These are phyloP conservation scores for Candida gorgasii DNA, from an alignment of 805 yeast genomes.

Conservation along the genomic window DNA sequence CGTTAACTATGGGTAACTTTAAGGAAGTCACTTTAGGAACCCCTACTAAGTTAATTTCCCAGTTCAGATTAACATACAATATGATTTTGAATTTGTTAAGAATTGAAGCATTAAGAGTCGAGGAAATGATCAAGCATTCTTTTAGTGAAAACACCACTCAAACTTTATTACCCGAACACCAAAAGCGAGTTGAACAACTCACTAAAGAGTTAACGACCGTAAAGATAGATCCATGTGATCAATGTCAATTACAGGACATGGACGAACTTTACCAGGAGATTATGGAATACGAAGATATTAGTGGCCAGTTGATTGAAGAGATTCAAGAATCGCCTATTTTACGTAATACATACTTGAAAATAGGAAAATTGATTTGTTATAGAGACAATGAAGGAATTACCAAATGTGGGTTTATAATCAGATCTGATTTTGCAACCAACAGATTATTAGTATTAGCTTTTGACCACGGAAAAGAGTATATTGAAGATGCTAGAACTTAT, in stretches of 20 bases:
- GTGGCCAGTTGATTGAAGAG: conserved; percentile 48
- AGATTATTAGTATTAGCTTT: conserved; percentile 45
- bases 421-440: conserved; percentile 33
- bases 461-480: conserved; percentile 40
- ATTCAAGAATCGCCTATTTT: conserved; percentile 48
- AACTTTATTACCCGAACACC: conserved; percentile 81
- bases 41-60: conserved; percentile 88
- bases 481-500: conserved; percentile 20
- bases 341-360: conserved; percentile 45
- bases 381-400: conserved; percentile 46
- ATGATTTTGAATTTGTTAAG: conserved; percentile 91
- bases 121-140: conserved; percentile 95
- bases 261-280: conserved; percentile 47
- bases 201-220: conserved; percentile 46
- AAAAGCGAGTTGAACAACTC: conserved; percentile 58
- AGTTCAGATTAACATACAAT: conserved; percentile 90
- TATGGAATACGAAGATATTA: conserved; percentile 45
- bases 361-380: conserved; percentile 61
- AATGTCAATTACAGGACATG: conserved; percentile 41
- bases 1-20: conserved; percentile 57
- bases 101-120: conserved; percentile 94
- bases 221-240: conserved; percentile 36
- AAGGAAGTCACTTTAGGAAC: conserved; percentile 84
- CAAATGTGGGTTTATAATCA: conserved; percentile 57
- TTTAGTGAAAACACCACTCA: conserved; percentile 91